Base-by-base conservation (phyloP, 2,329 filamentous ascomycete genomes). In the Emmonsiellopsis sp. region DNA sequence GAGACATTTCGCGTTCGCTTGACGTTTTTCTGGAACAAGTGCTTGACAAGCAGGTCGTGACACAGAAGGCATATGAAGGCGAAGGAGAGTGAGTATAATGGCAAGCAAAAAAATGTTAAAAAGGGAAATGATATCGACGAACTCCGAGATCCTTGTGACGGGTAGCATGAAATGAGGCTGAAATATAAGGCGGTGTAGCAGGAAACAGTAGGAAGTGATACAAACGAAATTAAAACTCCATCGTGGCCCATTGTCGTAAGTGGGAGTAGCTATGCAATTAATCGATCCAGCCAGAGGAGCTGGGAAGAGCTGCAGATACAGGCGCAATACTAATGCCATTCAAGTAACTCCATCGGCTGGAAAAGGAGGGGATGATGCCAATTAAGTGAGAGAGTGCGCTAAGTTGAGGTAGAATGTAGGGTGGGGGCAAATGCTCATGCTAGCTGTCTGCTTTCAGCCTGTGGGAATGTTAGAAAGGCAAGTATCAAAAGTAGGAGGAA, bases 201-300 rank as follows among this genome's bases (percentile, higher is more conserved):
- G 39, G 37, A 44, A 48, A 42, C 37, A 39, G 13, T 11, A n/a
- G 17, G 4, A 49, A 36, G 14, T 36, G 34, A 33, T 43, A 44
- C 14, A 37, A 36, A 51, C 14, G 31, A 45, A 40, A 47, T 42
- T 9, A 51, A 36, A 52, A 54, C 50, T 54, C 52, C 54, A 52
- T 56, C 56, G 49, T 58, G 42, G 53, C 56, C 51, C 51, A 39
- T 52, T 56, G 54, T 56, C 56, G 54, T 58, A 54, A 58, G 48
- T 51, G 53, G 52, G 49, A 50, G 40, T 54, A 52, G 43, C 53
- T 54, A 52, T 50, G 37, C 42, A 55, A 52, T 53, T 45, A 54
- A 34, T 52, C 52, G 46, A 52, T 39, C 53, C 50, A 53, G 52
- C 34, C 43, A 31, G 45, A 54, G 45, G 36, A 49, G 44, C 44